These are phyloP conservation scores for Thalassiosira mediterranea DNA, from an alignment of 352 stramenopile genomes.

Conservation along the genomic window DNA sequence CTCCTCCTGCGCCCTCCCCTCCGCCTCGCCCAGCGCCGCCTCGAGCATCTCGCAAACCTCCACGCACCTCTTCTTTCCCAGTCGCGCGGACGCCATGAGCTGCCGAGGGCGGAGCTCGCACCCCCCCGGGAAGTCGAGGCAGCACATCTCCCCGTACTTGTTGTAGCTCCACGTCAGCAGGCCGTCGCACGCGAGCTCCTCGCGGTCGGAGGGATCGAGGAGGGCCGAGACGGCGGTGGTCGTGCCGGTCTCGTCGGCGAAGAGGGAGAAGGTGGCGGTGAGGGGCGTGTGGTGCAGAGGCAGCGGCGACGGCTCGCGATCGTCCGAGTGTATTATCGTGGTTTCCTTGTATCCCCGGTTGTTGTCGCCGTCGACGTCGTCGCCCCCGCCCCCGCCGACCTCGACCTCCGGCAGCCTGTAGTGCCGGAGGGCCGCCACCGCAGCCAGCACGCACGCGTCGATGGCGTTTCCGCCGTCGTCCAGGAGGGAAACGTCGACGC, in stretches of 20 bases:
- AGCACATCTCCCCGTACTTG: conserved; percentile 72
- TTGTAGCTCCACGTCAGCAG: conserved; percentile 73
- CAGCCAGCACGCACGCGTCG: conserved; percentile 90
- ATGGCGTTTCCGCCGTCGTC: conserved; percentile 92
- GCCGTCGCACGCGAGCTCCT: conserved; percentile 71
- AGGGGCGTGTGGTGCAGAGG: conserved; percentile 95
- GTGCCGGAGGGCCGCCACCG: conserved; percentile 91
- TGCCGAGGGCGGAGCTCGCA: conserved; percentile 63
- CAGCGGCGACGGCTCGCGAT: conserved; percentile 89
- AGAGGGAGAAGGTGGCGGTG: conserved; percentile 91
- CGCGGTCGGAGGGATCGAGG: conserved; percentile 69
- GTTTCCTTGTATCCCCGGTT: conserved; percentile 27
- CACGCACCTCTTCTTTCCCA: conserved; percentile 50
- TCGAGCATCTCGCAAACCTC: conserved; percentile 73
- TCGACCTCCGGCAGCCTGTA: conserved; percentile 91
- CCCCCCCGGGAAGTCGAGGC: conserved; percentile 74
- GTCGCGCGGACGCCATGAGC: conserved; percentile 58
- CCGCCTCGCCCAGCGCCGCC: conserved; percentile 58
- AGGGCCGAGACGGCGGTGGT: conserved; percentile 57
- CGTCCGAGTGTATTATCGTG: conserved; percentile 86
- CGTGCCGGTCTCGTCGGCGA: conserved; percentile 52
- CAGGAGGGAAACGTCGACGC: conserved; percentile 89
- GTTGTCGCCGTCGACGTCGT: conserved; percentile 15
- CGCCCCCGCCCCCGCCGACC: conserved; percentile 33
- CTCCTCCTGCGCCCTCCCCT: conserved; percentile 13